These are phyloP conservation scores for Clitopilus hobsonii DNA, from an alignment of 768 basidiomycete species.

Conservation along the genomic window DNA sequence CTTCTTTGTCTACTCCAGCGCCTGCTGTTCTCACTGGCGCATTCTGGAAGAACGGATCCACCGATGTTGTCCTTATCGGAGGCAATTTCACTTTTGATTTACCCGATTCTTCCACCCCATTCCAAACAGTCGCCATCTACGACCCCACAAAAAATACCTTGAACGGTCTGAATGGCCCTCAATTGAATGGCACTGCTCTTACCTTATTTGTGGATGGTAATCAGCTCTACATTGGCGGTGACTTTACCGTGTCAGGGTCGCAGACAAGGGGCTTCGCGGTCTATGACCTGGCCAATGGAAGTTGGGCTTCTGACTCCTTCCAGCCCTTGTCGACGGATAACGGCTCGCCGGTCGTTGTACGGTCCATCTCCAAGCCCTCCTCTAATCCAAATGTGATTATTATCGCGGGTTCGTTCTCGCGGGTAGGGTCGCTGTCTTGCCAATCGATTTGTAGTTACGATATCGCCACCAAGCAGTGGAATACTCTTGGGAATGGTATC, in stretches of 20 bases:
- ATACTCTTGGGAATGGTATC: conserved; percentile 71
- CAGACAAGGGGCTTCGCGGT: conserved; percentile 67
- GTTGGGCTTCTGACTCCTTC: conserved; percentile 57
- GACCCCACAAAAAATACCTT: conserved; percentile 46
- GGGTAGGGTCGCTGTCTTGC: conserved; percentile 73
- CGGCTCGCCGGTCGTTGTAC: conserved; percentile 57
- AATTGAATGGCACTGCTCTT: conserved; percentile 72
- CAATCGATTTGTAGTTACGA: conserved; percentile 78
- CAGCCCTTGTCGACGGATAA: conserved; percentile 56
- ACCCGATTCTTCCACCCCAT: conserved; percentile 30
- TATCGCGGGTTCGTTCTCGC: conserved; percentile 84
- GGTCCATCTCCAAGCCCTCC: conserved; percentile 61
- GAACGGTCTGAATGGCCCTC: conserved; percentile 52
- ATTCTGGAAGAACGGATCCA: conserved; percentile 81
- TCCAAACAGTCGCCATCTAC: conserved; percentile 68
- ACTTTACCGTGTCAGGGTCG: conserved; percentile 62
- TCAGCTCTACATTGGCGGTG: conserved; percentile 77
- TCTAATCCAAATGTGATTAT: conserved; percentile 61
- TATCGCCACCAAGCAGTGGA: conserved; percentile 70
- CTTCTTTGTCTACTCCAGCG: conserved; percentile 51
- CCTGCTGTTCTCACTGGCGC: conserved; percentile 82
- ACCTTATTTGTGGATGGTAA: conserved; percentile 70
- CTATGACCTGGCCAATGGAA: conserved; percentile 65
- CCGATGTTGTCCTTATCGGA: conserved; percentile 73
- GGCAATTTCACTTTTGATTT: conserved; percentile 78